Conservation (phyloP, 2,329 filamentous ascomycete genomes). For the Stagonosporopsis chrysanthemi region DNA sequence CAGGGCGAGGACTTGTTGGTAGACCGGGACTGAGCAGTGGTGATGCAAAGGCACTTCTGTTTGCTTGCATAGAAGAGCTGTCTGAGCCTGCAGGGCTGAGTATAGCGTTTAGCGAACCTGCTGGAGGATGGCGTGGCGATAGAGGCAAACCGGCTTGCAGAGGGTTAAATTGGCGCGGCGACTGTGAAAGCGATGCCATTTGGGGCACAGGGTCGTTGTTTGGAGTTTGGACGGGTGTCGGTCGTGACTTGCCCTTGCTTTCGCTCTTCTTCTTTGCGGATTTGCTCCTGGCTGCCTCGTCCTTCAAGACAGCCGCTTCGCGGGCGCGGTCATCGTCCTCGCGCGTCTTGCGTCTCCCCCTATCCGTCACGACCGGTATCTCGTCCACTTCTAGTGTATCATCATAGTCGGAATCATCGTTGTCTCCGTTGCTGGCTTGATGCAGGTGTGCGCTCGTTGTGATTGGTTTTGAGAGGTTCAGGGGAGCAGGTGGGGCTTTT, state of each 20-base stretch:
- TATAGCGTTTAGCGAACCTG: slow-evolving; percentile 53
- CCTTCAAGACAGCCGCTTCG: slow-evolving; percentile 70
- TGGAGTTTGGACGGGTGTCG: slow-evolving; percentile 33
- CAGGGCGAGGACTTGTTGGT: slow-evolving; percentile 67
- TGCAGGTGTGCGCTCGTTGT: slow-evolving; percentile 55
- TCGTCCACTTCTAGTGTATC: slow-evolving; percentile 76
- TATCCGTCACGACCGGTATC: slow-evolving; percentile 62
- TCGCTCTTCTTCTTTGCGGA: slow-evolving; percentile 73
- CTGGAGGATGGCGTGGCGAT: slow-evolving; percentile 48
- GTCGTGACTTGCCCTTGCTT: slow-evolving; percentile 56
- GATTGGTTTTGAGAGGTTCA: slow-evolving; percentile 69
- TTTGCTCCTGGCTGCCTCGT: slow-evolving; percentile 73
- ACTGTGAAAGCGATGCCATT: slow-evolving; percentile 31
- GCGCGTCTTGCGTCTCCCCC: slow-evolving; percentile 82
- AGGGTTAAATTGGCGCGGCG: slow-evolving; percentile 44
- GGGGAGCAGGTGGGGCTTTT: slow-evolving; percentile 84
- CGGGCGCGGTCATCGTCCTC: slow-evolving; percentile 86
- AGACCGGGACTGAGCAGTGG: slow-evolving; percentile 69
- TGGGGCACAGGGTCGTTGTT: slow-evolving; percentile 27
- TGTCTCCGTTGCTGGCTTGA: slow-evolving; percentile 59
- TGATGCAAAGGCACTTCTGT: slow-evolving; percentile 52
- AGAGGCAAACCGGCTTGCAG: slow-evolving; percentile 45
- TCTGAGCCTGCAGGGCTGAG: slow-evolving; percentile 59
- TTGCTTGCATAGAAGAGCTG: slow-evolving; percentile 49
- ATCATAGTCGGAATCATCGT: slow-evolving; percentile 83